A percentile compares a stretch with the other conserved stretches of the same genome.
phyloP scores from a whole-genome alignment of 148 eudicot genomes.

The Camellia lanceoleosa region DNA sequence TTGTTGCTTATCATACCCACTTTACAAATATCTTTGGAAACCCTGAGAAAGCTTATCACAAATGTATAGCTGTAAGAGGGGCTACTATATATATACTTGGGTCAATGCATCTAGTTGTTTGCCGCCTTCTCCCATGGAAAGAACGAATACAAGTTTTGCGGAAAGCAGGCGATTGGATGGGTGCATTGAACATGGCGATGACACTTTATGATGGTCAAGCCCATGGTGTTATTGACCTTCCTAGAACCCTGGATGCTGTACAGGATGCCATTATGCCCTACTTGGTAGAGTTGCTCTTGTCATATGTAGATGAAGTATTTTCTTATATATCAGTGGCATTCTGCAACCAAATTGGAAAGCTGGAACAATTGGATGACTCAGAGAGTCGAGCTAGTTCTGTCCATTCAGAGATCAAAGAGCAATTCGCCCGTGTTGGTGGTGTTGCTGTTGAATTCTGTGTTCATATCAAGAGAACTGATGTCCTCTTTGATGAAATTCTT shows the following conservation, averaged over 20 bases:
- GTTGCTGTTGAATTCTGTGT: conserved; percentile 96
- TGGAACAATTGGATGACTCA: conserved; percentile 41
- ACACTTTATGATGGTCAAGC: conserved; percentile 86
- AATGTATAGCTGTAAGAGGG: conserved; percentile 78
- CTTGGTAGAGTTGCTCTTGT: conserved; percentile 70
- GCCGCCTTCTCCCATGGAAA: conserved; percentile 90
- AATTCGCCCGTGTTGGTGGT: conserved; percentile 87
- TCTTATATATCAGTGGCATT: conserved; percentile 87
- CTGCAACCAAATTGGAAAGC: conserved; percentile 62
- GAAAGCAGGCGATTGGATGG: conserved; percentile 98
- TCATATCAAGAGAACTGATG: conserved; percentile 79
- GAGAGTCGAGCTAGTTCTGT: conserved; percentile 26
- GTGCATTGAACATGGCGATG: conserved; percentile 95
- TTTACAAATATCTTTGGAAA: conserved; percentile 74
- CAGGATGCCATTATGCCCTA: conserved; percentile 72
- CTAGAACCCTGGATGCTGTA: conserved; percentile 56
- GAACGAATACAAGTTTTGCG: conserved; percentile 84
- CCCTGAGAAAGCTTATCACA: conserved; percentile 94
- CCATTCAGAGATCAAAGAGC: conserved; percentile 69
- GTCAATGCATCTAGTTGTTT: conserved; percentile 64
- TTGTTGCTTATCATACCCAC: conserved; percentile 68
- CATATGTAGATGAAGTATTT: conserved; percentile 91
- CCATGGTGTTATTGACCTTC: conserved; percentile 92
- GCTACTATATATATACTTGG: conserved; percentile 80
- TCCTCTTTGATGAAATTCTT: conserved; percentile 79